Percentiles rank a stretch among this genome's conserved stretches.
Evolutionary conservation across 2,329 filamentous ascomycete species (phyloP).

Genomic region (Alternaria sp.): DNA sequence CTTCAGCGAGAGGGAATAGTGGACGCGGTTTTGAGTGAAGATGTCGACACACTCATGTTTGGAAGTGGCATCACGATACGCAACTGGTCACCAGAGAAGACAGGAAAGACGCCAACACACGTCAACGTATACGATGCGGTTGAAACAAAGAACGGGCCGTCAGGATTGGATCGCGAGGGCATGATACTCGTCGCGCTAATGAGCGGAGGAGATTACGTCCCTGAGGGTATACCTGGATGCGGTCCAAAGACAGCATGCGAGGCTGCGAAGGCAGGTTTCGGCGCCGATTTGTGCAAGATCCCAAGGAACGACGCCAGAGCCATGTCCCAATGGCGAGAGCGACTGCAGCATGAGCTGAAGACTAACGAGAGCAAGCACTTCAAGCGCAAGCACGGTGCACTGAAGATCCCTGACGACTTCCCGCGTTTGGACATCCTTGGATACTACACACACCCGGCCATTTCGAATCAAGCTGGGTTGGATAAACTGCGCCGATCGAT

Average conservation of each 20-base stretch:
- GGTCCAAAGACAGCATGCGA: slow-evolving; percentile 89
- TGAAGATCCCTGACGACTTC: slow-evolving; percentile 80
- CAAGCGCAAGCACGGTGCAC: slow-evolving; percentile 72
- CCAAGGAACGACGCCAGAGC: slow-evolving; percentile 64
- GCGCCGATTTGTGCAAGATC: slow-evolving; percentile 72
- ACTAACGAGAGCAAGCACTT: slow-evolving; percentile 88
- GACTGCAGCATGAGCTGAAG: slow-evolving; percentile 74
- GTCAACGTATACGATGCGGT: slow-evolving; percentile 78
- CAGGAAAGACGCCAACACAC: slow-evolving; percentile 78
- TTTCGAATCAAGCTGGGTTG: slow-evolving; percentile 69
- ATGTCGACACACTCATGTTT: slow-evolving; percentile 98
- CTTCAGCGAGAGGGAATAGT: slow-evolving; percentile 73
- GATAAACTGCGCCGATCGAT: slow-evolving; percentile 61
- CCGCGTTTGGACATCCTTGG: slow-evolving; percentile 79
- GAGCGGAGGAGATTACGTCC: slow-evolving; percentile 93
- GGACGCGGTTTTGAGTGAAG: slow-evolving; percentile 92
- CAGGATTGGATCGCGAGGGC: slow-evolving; percentile 78
- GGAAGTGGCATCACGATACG: slow-evolving; percentile 79
- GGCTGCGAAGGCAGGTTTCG: slow-evolving; percentile 87
- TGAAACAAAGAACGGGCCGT: slow-evolving; percentile 59
- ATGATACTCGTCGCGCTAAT: slow-evolving; percentile 95
- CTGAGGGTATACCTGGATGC: slow-evolving; percentile 84
- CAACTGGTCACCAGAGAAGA: slow-evolving; percentile 80
- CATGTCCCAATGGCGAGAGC: slow-evolving; percentile 73
- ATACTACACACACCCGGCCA: slow-evolving; percentile 86